Evolutionary conservation across 371 early-diverging fungal genomes (phyloP), one percentile per base, ranked within the genome.

Genomic region (Mucor piriformis): DNA sequence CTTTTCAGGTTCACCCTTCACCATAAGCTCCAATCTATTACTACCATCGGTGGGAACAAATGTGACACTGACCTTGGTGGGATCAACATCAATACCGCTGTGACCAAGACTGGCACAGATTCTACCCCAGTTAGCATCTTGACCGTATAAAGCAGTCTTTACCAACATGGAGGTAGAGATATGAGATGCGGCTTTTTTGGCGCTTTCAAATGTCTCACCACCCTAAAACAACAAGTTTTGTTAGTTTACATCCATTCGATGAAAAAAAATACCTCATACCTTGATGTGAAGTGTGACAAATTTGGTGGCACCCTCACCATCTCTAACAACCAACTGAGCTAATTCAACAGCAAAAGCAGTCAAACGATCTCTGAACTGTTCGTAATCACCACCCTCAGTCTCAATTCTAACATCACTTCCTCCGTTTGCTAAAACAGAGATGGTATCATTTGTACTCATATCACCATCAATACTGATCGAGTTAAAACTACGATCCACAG

Each of bases 41-140:
- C 83, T 81, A 3, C 81, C 81, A 60, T 85, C 90, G 23, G 82
- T 79, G n/a, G 87, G 90, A 12, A 83, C 73, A 66, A 95, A 83
- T 21, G 85, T 77, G 33, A 97, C 85, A 40, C 83, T 85, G 24
- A 97, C 93, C 51, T 81, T 81, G n/a, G 65, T 61, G 3, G 95
- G 91, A 35, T 91, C 80, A 0, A 79, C 69, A 38, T 66, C 81
- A 54, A 94, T 72, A 16, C 76, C 83, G 29, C 78, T 72, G 29
- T 84, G 81, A 6, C 93, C 88, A 12, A 79, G 54, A 47, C 77
- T 80, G 11, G 77, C 81, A 57, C 81, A 81, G 33, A 81, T 77
- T 43, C 97, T 88, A 24, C 97, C 97, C 97, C 97, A 97, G 77
- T 97, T 97, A 43, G 97, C 97, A 74, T 97, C 97, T 69, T 92